Evolutionary conservation across 768 basidiomycete species (phyloP), one percentile per base, ranked within the genome.

Genomic region (Mycena rosella): DNA sequence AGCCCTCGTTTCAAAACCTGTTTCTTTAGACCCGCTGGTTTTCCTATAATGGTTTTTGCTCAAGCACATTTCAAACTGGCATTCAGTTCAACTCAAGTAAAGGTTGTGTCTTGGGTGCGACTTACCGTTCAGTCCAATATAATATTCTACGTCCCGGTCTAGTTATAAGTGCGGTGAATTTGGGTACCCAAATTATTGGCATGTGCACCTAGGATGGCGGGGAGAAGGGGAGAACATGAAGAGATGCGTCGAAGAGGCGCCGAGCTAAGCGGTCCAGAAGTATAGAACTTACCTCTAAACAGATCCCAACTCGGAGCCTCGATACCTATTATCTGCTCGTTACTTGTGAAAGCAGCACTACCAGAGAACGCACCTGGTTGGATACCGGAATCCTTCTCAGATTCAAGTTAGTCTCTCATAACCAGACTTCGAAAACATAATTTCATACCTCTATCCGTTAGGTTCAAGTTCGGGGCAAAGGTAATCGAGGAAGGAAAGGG

Each of bases 211-310:
- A n/a, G 45, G 45, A 47, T 47, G 45, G 45, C 45, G 45, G 45
- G 45, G 45, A 47, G 45, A 47, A 47, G 45, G 45, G 45, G n/a
- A 47, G 45, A 47, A 47, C 20, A 47, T 47, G 15, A 36, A 36
- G 7, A 36, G 34, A 36, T 47, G 45, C n/a, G 45, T 47, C 45
- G 24, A 47, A 22, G 45, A 47, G 45, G 45, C 45, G 45, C 45
- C 45, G n/a, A n/a, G 45, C 45, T 47, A 47, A 47, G 45, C 45
- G 45, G 45, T 24, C 45, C 45, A 47, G 45, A 47, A 47, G 45
- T 47, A 47, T 47, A 47, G n/a, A 22, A 47, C n/a, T 22, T 47
- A 47, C 45, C 45, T 47, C 45, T 47, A 22, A 47, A 47, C 22
- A 47, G 45, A 18, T 47, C 45, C 45, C n/a, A 22, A 47, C 45